A percentile compares a stretch with the other conserved stretches of the same genome.
Conservation (phyloP, 2,329 filamentous ascomycete genomes). For the Cylindrodendrum hubeiense region DNA sequence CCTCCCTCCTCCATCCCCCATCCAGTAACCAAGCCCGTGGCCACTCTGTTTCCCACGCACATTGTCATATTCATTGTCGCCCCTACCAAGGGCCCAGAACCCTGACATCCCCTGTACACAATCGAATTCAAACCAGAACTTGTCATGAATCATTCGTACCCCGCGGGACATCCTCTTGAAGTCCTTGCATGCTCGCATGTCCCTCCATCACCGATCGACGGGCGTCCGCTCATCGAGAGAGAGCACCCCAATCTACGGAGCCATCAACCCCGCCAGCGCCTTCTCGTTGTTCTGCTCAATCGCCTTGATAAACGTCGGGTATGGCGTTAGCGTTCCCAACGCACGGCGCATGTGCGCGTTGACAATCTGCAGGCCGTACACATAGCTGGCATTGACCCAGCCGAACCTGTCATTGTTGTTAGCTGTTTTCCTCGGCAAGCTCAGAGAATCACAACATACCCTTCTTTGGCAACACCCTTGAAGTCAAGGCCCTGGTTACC, state of each 20-base stretch:
- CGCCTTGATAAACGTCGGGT: constrained; percentile 83
- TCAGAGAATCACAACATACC: constrained; percentile 63
- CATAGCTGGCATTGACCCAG: constrained; percentile 98
- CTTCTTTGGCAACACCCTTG: constrained; percentile 95
- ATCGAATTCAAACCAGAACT: not conserved
- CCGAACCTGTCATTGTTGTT: constrained; percentile 76
- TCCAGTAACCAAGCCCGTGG: not conserved
- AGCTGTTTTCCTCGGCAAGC: constrained; percentile 35
- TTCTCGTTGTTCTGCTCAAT: constrained; percentile 67
- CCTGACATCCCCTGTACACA: constrained; percentile 4
- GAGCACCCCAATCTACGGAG: constrained; percentile 28
- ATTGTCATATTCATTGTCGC: not conserved
- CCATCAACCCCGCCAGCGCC: constrained; percentile 59
- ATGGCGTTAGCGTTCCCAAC: constrained; percentile 88
- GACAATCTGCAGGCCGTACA: constrained; percentile 90
- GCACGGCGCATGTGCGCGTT: constrained; percentile 91
- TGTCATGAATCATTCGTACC: not conserved
- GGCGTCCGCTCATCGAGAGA: not conserved
- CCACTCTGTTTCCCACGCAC: not conserved
- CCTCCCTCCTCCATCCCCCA: not conserved
- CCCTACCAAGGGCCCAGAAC: not conserved
- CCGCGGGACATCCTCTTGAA: not conserved
- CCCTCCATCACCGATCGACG: not conserved
- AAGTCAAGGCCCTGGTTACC: constrained; percentile 97
- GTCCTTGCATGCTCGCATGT: not conserved